Evolutionary conservation across 1,139 yeast species (phyloP).

Genomic region (Kurtzmaniella natalensis): DNA sequence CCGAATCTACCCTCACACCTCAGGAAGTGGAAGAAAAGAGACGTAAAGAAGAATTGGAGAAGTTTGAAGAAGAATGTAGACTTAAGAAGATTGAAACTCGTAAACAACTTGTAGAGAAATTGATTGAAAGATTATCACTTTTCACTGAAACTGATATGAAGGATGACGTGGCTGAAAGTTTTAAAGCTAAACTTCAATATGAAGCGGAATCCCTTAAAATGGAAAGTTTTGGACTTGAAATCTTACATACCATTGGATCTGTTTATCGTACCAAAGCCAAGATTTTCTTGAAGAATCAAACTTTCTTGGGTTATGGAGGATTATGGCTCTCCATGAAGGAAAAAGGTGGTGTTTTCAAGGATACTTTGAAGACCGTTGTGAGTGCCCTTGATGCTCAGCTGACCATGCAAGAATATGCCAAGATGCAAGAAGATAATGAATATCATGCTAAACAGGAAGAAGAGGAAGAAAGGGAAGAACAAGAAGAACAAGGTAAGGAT

Average conservation of each 20-base stretch:
- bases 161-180: slow-evolving; percentile 62
- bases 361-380: slow-evolving; percentile 79
- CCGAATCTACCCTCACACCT: slow-evolving; percentile 6
- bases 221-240: slow-evolving; percentile 92
- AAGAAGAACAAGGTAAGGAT: slow-evolving; percentile 16
- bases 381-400: slow-evolving; percentile 87
- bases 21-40: slow-evolving; percentile 48
- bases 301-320: slow-evolving; percentile 79
- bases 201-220: slow-evolving; percentile 88
- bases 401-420: slow-evolving; percentile 79
- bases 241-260: slow-evolving; percentile 80
- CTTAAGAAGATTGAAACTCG: slow-evolving; percentile 70
- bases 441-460: slow-evolving; percentile 41
- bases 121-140: slow-evolving; percentile 63
- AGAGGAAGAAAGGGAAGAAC: slow-evolving; percentile 23
- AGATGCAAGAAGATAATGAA: slow-evolving; percentile 60
- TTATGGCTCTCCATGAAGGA: slow-evolving; percentile 81
- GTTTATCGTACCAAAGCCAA: slow-evolving; percentile 69
- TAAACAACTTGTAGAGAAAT: slow-evolving; percentile 56
- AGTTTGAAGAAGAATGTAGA: slow-evolving; percentile 75
- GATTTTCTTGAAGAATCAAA: slow-evolving; percentile 57
- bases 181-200: slow-evolving; percentile 63
- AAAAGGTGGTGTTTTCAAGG: slow-evolving; percentile 79
- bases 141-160: slow-evolving; percentile 82
- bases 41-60: slow-evolving; percentile 61